Base-by-base conservation (phyloP, 306 rosid genomes). In the Morella rubra region DNA sequence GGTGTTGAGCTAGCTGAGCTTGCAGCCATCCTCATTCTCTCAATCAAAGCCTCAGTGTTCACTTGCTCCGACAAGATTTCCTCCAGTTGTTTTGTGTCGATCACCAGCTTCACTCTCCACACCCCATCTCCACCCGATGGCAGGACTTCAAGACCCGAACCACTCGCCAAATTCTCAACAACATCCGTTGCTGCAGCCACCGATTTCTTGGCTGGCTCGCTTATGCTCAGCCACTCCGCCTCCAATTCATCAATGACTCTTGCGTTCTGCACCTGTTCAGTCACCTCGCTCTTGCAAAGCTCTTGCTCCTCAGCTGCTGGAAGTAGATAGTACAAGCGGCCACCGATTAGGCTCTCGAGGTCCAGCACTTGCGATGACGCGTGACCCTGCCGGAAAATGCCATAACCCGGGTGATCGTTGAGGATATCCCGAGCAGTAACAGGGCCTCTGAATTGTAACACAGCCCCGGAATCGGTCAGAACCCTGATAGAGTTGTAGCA, bases 11-110 rank as follows among this genome's bases (percentile, higher is more conserved):
- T 85, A n/a, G 83, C 49, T 16, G 90, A 64, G 22, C 81, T 79
- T 61, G 91, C 91, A 72, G 86, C 90, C 80, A 86, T 88, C 61
- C 94, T 87, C 87, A 90, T 90, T 83, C 83, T 84, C 89, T 90
- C 90, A 53, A 90, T 90, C 72, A 90, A 40, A 0, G 94, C 94
- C 72, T 84, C 94, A 2, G 85, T 87, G 44, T 87, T 87, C 44
- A 77, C 94, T 74, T 90, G 89, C 75, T 90, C 87, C 10, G 91
- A 85, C 79, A 90, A 71, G 76, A 90, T 87, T 78, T 86, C 89
- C 84, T 79, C 89, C 7, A 90, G 55, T n/a, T 87, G 87, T 50
- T 81, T 90, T 4, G 91, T 83, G 14, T 86, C 87, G 13, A 90
- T 90, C 80, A 81, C 85, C 85, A 90, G 11, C 78, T 86, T 90